Conservation (phyloP, 768 basidiomycete species). For the Inosperma sp. region DNA sequence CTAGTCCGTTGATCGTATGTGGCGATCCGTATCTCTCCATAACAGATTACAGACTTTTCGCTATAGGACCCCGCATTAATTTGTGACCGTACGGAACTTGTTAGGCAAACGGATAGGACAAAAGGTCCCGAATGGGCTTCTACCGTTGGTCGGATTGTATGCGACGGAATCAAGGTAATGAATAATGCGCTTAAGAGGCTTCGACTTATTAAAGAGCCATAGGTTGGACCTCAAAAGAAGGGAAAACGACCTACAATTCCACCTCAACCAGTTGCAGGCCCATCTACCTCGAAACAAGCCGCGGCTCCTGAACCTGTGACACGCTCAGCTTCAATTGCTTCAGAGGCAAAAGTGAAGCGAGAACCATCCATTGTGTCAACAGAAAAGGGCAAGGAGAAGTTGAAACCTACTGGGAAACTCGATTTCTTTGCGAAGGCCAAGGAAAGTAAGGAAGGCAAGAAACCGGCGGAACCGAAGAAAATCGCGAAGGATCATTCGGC, state of each 20-base stretch:
- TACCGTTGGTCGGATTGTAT: conserved; percentile 44
- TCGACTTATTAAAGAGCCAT: neutral
- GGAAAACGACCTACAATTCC: conserved; percentile 13
- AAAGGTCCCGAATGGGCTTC: conserved; percentile 39
- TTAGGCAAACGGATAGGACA: conserved; percentile 39
- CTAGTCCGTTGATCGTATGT: conserved; percentile 56
- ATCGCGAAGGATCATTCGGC: conserved; percentile 7
- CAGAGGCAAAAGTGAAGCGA: conserved; percentile 25
- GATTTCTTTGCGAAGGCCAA: conserved; percentile 52
- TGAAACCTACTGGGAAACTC: conserved; percentile 45
- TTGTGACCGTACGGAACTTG: conserved; percentile 35
- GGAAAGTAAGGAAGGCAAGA: conserved; percentile 14
- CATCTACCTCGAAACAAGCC: conserved; percentile 33
- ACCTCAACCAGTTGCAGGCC: conserved; percentile 39
- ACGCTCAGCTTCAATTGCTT: conserved; percentile 14
- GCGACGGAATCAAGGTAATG: conserved; percentile 40
- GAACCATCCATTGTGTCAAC: conserved; percentile 9
- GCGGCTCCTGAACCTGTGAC: conserved; percentile 19
- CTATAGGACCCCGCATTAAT: conserved; percentile 44
- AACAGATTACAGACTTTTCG: neutral
- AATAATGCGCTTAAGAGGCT: neutral
- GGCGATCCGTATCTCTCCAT: neutral
- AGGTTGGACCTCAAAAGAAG: conserved; percentile 21
- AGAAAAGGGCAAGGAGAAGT: conserved; percentile 20
- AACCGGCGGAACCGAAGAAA: conserved; percentile 6